Base-by-base conservation (phyloP, 2,329 filamentous ascomycete genomes). In the Trichothecium sympodiale region DNA sequence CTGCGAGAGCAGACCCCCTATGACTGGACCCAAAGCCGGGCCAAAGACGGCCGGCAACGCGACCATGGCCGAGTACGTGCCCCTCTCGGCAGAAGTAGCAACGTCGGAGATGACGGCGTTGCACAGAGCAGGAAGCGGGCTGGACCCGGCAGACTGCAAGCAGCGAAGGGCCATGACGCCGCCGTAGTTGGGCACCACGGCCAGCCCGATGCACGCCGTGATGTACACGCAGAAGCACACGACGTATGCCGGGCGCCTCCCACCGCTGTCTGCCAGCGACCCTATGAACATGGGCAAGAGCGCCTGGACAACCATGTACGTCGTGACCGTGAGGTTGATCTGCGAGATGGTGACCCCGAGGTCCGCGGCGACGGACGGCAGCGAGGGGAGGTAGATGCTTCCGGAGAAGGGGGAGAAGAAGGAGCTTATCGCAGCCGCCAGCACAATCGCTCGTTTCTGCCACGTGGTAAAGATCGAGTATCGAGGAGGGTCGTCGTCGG, bases 61-160 rank as follows among this genome's bases (percentile, higher is more conserved):
- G 17, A 63, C 71, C 44, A 67, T 64, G 28, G 66, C 74, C 35
- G 80, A 65, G 44, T 75, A 76, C 27, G 65, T 58, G 3, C 76
- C 76, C 39, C 80, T 60, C 47, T 84, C 77, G 1, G 68, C 67
- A 2, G 69, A 69, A 0, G 75, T 79, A 10, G 71, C 62, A 6
- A 80, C 60, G 47, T 85, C 80, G 1, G 73, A 73, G 2, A 83
- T 66, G 1, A 83, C 69, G 0, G 70, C 78, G 20, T 54, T 56
- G 17, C 58, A 60, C 3, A 84, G 57, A 0, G 77, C 69, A 4
- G 81, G 61, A 0, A 75, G 79, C 2, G 69, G 69, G 37, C 67
- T 72, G 29, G 67, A 74, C 0, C 77, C 74, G 1, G 68, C 64
- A 6, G 67, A 72, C 46, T 80, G 75, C 3, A 78, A 47, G 44